Evolutionary conservation across 1,284 basidiomycete genomes (phyloP).

Genomic region (Trichosporon sp.): DNA sequence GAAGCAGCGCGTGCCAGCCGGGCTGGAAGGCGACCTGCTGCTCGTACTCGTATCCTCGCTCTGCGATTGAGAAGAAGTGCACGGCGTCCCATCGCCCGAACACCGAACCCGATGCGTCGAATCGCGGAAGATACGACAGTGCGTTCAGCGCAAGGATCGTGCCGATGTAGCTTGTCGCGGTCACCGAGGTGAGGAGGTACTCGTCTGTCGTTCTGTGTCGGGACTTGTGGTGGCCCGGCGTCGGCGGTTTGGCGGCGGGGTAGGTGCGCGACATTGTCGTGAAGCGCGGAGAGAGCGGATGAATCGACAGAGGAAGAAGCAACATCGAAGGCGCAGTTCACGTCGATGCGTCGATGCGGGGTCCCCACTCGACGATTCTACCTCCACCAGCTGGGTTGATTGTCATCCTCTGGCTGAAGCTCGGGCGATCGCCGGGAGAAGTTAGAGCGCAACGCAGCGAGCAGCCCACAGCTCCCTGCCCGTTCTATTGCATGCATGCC

Average conservation of each 20-base stretch:
- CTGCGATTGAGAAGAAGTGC: conserved; percentile 67
- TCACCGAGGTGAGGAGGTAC: background rate
- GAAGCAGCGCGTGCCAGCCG: conserved; percentile 59
- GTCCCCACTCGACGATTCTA: no score
- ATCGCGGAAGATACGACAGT: conserved; percentile 17
- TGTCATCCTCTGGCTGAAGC: no score
- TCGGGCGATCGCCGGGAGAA: no score
- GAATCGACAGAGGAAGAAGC: background rate
- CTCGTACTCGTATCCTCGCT: conserved; percentile 63
- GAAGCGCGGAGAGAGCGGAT: no score
- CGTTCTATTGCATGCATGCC: no score
- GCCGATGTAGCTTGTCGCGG: background rate
- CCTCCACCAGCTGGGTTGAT: no score
- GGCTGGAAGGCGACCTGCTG: conserved; percentile 85
- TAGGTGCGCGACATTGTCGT: background rate
- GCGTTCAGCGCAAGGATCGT: background rate
- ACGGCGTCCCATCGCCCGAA: conserved; percentile 77
- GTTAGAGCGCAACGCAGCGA: no score
- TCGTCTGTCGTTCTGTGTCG: background rate
- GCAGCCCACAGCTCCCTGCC: no score
- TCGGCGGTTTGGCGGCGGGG: background rate
- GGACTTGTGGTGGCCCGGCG: background rate
- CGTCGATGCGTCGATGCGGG: no score
- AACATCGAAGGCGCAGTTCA: no score
- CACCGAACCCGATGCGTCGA: conserved; percentile 29